Evolutionary conservation across 768 basidiomycete genomes (phyloP), one percentile per base, ranked within the genome.

Genomic region (Pholiota microspora): DNA sequence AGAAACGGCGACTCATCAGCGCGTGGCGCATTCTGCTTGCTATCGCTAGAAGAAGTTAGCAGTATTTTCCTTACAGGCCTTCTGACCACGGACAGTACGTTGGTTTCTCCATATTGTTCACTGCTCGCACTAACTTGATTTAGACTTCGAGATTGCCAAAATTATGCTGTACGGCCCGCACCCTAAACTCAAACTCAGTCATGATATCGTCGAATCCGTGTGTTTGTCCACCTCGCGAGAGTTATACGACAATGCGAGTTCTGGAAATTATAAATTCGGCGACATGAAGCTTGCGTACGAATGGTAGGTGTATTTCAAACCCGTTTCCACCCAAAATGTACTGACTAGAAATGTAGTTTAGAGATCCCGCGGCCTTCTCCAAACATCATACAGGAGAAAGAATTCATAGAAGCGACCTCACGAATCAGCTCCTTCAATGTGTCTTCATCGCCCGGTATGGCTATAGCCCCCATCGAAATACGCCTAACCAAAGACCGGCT

Each of bases 281-380:
- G 93, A 96, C 49, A 98, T 99, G 95, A 96, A 94, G 68, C 76
- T 93, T 46, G 97, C 97, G 1, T 95, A 95, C 69, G 92, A 96
- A 54, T 98, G 97, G 96, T 97, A 68, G 15, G 55, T 12, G 23
- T 15, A n/a, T 4, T 25, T 44, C 3, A 23, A 35, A 32, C 40
- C 57, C 63, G 59, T 9, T 23, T 55, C 16, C 46, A 7, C 28
- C 27, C 29, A 44, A 10, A 54, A 27, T 51, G 12, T 42, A 32
- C 15, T 45, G 15, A 50, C 16, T 18, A n/a, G 35, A 28, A 5
- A 49, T 51, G 0, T 63, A 98, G 96, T 63, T 77, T 98, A 51
- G 76, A 85, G 47, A 89, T 98, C 10, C 85, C 90, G 1, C 75
- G 74, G 5, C 69, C 76, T 3, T 86, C 93, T 0, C 80, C 84